Conservation (phyloP, 2,329 filamentous ascomycete genomes). For the Microcyclosporella mali region DNA sequence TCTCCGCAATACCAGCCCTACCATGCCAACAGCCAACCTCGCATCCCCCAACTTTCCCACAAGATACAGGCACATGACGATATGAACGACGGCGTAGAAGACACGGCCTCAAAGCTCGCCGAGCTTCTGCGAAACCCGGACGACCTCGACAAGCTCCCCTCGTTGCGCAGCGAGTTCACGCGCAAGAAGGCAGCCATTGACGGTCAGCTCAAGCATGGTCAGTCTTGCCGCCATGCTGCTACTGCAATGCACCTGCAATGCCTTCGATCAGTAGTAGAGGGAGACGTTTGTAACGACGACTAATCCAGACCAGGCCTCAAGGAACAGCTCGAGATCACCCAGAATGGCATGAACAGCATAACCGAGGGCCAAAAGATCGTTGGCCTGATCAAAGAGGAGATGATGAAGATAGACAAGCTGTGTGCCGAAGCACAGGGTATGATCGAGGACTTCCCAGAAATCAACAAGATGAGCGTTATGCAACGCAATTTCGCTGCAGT, state of each 20-base stretch:
- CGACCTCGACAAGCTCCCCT: slow-evolving; percentile 91
- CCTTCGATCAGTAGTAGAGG: too few species aligned
- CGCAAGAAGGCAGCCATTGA: slow-evolving; percentile 92
- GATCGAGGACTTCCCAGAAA: slow-evolving; percentile 91
- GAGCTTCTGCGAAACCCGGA: slow-evolving; percentile 93
- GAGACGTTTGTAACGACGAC: too few species aligned
- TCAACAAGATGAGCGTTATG: slow-evolving; percentile 86
- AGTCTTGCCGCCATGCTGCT: too few species aligned
- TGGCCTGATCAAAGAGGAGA: slow-evolving; percentile 90
- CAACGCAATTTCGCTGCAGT: slow-evolving; percentile 95
- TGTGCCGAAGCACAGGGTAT: slow-evolving; percentile 97
- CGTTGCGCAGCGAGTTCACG: slow-evolving; percentile 83
- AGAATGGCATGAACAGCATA: slow-evolving; percentile 84
- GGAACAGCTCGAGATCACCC: slow-evolving; percentile 90
- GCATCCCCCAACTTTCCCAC: too few species aligned
- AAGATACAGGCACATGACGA: too few species aligned
- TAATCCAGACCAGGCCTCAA: slow-evolving; percentile 50
- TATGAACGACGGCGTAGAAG: slow-evolving; percentile 17
- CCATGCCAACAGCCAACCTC: too few species aligned
- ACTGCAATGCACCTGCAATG: too few species aligned
- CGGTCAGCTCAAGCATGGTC: slow-evolving; percentile 71
- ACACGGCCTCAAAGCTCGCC: slow-evolving; percentile 59
- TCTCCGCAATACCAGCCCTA: too few species aligned
- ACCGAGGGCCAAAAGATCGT: slow-evolving; percentile 87
- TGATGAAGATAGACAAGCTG: slow-evolving; percentile 96